Evolutionary conservation across 2,329 filamentous ascomycete genomes (phyloP), one percentile per base, ranked within the genome.

Genomic region (Aotearoamyces nothofagi): DNA sequence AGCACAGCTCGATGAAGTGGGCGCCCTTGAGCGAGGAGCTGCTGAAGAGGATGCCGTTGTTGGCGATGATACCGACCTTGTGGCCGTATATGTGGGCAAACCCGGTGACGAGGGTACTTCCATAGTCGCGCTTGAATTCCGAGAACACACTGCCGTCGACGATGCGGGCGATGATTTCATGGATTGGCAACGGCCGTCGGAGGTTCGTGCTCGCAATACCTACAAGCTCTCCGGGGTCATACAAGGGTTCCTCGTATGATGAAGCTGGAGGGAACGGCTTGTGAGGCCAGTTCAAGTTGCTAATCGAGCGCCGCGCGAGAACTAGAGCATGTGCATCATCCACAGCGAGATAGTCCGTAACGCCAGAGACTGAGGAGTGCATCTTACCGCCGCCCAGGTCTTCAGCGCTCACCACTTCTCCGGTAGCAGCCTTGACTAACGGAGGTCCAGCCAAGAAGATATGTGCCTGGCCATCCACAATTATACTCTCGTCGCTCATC

Each of bases 401-500:
- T 53, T 98, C 87, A 5, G 82, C 81, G 24, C 71, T 82, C 31
- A 96, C 84, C 16, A 81, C 75, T 55, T 98, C 87, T 9, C 87
- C 90, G 0, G 90, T 98, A 8, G 87, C 87, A 6, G 90, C 90
- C 57, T 94, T 93, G 38, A 98, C 90, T 1, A 98, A 64, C 0
- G 90, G 87, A 11, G 87, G 87, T 0, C 87, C 90, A 1, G 87
- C 87, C 2, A 98, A 70, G 61, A 96, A 98, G 50, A 98, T 93
- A 41, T 92, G 86, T n/a, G 87, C 87, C 52, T 94, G 86, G 29
- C 86, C 78, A 47, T 83, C 74, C 22, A 96, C 90, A 39, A 98
- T 96, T 53, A 98, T 94, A 49, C 74, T 84, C 63, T 96, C 90
- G 51, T 96, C 90, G 35, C 80, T 87, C 87, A 98, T 96, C 45